Conservation (phyloP, 2,329 filamentous ascomycete genomes). For the Fusarium subglutinans region DNA sequence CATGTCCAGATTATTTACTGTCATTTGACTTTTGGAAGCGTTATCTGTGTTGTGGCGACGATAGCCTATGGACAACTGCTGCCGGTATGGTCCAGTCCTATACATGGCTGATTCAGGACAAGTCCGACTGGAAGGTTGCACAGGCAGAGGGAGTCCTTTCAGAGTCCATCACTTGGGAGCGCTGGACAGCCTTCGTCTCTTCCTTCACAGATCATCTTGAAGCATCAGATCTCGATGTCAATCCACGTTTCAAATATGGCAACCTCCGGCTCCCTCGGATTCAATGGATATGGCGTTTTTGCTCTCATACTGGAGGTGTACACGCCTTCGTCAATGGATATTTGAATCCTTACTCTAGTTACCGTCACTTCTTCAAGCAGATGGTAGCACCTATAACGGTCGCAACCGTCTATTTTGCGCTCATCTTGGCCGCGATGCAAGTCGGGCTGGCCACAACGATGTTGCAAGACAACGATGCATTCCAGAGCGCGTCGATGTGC, state of each 20-base stretch:
- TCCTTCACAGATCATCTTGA: neutral
- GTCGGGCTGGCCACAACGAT: neutral
- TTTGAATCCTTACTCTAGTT: neutral
- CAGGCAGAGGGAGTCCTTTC: neutral
- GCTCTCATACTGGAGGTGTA: accelerated
- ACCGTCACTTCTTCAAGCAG: neutral
- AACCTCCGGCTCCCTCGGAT: neutral
- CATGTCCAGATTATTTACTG: neutral
- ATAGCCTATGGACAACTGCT: accelerated
- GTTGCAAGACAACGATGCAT: neutral
- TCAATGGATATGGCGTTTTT: neutral
- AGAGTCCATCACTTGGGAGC: accelerated
- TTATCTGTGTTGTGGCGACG: accelerated
- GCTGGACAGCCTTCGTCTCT: neutral
- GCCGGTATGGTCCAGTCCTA: neutral
- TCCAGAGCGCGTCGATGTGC: neutral
- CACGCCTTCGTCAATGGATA: neutral
- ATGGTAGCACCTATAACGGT: neutral
- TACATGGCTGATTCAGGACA: neutral
- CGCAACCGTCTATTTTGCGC: neutral
- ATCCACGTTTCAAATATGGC: neutral
- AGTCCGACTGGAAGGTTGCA: neutral
- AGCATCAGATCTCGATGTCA: neutral
- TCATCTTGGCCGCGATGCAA: neutral
- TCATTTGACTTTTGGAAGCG: neutral